phyloP scores from a whole-genome alignment of 352 stramenopile species.

The Globisporangium orthogonon region DNA sequence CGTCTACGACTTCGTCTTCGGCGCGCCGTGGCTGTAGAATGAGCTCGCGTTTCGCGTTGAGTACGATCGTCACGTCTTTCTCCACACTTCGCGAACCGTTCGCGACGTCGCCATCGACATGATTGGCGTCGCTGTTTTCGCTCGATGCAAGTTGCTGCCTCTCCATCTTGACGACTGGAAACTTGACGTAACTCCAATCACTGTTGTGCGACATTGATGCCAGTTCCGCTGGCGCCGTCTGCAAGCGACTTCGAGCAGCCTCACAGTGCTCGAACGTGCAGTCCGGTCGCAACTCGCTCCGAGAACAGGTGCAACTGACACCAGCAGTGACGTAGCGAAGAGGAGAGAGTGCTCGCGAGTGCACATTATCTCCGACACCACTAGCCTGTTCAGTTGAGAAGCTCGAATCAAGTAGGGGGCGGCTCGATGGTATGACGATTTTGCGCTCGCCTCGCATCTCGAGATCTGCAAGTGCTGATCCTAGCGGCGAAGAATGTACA shows the following conservation, averaged over 20 bases:
- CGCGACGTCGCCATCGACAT: neutral
- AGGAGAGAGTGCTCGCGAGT: neutral
- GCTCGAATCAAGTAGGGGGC: neutral
- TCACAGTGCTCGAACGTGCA: constrained; percentile 5
- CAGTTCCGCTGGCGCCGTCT: neutral
- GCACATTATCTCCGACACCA: too few relatives aligned
- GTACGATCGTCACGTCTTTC: constrained; percentile 41
- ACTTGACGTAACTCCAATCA: neutral
- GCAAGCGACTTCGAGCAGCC: neutral
- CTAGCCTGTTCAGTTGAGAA: neutral
- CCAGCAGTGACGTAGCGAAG: neutral
- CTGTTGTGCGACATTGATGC: too few relatives aligned
- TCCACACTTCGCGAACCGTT: too few relatives aligned
- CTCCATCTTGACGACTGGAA: constrained; percentile 10
- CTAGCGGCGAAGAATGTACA: neutral
- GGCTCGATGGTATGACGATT: neutral
- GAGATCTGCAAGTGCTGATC: neutral
- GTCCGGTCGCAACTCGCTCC: constrained; percentile 3
- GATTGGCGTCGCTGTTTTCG: neutral
- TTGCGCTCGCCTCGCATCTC: constrained; percentile 8
- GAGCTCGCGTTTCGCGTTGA: constrained; percentile 41
- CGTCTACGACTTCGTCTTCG: constrained; percentile 15
- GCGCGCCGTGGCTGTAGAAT: constrained; percentile 22
- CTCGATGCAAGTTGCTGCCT: neutral
- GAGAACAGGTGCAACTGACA: constrained; percentile 1